Evolutionary conservation across 2,329 filamentous ascomycete species (phyloP), one percentile per base, ranked within the genome.

Genomic region (Stachybotrys elegans): DNA sequence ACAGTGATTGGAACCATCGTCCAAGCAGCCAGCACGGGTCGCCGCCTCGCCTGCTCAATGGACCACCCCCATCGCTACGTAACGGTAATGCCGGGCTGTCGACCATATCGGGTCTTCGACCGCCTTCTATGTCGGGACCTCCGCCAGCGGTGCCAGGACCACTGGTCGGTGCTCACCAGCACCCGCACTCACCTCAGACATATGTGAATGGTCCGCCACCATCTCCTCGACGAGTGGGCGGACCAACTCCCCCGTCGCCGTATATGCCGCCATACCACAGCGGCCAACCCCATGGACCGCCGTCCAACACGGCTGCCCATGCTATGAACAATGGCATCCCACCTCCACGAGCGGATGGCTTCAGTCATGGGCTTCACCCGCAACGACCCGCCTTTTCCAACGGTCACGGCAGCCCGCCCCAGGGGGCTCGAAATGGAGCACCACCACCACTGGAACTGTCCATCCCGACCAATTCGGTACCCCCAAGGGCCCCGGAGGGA

Each of bases 21-120:
- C 68, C 69, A 13, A 62, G 72, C 17, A 71, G 73, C 25, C 73
- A 73, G 42, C 72, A 75, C 47, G 68, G 69, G 29, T 68, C 76
- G 4, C 63, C 70, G 27, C 58, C 70, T 22, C 69, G 71, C 43
- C 70, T 76, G 34, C 55, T 78, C 37, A 81, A 79, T 53, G 73
- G 75, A 27, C 74, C 58, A 12, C 60, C 58, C 25, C 62, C 65
- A 13, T 48, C 57, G n/a, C 54, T 65, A 40, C 61, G 62, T 31
- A 54, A 55, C 40, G 51, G 45, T 9, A 54, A 55, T 9, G 56
- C 60, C 3, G 49, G n/a, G n/a, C n/a, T 62, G 20, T 54, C 57
- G n/a, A 56, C 63, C 27, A 58, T 74, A 16, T 66, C 71, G 13
- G 62, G 72, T 19, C 67, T 79, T 14, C 71, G 75, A 8, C 76